Evolutionary conservation across 805 yeast genomes (phyloP).

Genomic region (Ogataea henricii): DNA sequence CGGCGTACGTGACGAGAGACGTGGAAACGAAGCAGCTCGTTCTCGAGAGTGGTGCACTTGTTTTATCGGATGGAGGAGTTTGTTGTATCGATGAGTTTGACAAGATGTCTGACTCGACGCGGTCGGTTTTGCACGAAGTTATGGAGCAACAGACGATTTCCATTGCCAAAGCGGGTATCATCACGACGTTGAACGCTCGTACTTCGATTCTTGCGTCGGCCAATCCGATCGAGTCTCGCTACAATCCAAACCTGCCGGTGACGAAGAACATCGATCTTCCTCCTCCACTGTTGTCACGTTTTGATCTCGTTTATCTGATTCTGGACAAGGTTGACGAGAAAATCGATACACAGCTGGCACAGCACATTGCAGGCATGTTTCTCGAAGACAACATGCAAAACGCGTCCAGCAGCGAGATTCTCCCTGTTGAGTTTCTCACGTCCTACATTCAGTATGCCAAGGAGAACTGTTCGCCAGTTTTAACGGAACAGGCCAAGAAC

Average conservation of each 20-base stretch:
- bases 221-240: constrained; percentile 93
- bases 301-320: constrained; percentile 89
- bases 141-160: constrained; percentile 99
- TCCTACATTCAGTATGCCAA: constrained; percentile 93
- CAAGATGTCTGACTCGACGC: constrained; percentile 91
- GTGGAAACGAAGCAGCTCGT: constrained; percentile 91
- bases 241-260: constrained; percentile 93
- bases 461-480: constrained; percentile 75
- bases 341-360: constrained; percentile 82
- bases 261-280: constrained; percentile 95
- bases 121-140: constrained; percentile 96
- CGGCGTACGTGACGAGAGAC: constrained; percentile 95
- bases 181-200: constrained; percentile 94
- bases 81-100: constrained; percentile 99
- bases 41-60: constrained; percentile 94
- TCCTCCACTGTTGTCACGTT: constrained; percentile 92
- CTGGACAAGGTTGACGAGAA: constrained; percentile 90
- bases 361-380: constrained; percentile 89
- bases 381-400: constrained; percentile 81
- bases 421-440: constrained; percentile 87
- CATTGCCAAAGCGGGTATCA: constrained; percentile 97
- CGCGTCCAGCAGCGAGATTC: constrained; percentile 64
- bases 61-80: constrained; percentile 95
- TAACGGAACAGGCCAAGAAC: constrained; percentile 77
- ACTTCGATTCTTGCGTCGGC: constrained; percentile 96